These are phyloP conservation scores for Talaromyces amestolkiae DNA, from an alignment of 2,329 filamentous ascomycete species.

Conservation along the genomic window DNA sequence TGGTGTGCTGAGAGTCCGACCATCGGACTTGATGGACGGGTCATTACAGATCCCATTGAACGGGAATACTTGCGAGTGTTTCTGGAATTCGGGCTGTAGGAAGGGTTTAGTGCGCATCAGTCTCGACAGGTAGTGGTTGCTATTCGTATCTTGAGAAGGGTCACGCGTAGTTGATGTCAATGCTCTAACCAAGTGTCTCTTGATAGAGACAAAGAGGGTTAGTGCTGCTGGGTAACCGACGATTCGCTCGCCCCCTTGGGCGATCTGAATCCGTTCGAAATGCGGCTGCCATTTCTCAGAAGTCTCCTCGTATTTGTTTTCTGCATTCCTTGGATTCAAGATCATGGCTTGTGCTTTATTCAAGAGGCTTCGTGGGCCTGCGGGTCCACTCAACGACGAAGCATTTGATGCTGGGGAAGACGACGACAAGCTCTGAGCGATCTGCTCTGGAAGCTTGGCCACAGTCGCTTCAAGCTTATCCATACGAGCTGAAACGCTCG, in stretches of 20 bases:
- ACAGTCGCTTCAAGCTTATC: conserved; percentile 7
- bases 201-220: conserved; percentile 5
- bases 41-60: conserved; percentile 6
- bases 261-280: conserved; percentile 7
- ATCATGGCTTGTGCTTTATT: neutral
- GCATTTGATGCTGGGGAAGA: neutral
- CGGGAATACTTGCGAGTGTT: neutral
- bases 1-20: neutral
- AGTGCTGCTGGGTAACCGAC: conserved; percentile 9
- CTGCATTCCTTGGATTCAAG: neutral
- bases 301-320: neutral
- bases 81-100: neutral
- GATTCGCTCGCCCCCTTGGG: conserved; percentile 9
- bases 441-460: conserved; percentile 5
- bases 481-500: conserved; percentile 6
- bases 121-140: neutral
- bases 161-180: conserved; percentile 1
- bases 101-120: neutral
- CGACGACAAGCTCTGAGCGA: conserved; percentile 5
- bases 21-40: neutral
- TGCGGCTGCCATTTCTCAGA: conserved; percentile 6
- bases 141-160: conserved; percentile 1
- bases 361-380: neutral
- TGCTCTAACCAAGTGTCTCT: neutral
- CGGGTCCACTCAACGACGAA: neutral